phyloP scores from a whole-genome alignment of 73 alveolate species.

The Stentor roeselii region DNA sequence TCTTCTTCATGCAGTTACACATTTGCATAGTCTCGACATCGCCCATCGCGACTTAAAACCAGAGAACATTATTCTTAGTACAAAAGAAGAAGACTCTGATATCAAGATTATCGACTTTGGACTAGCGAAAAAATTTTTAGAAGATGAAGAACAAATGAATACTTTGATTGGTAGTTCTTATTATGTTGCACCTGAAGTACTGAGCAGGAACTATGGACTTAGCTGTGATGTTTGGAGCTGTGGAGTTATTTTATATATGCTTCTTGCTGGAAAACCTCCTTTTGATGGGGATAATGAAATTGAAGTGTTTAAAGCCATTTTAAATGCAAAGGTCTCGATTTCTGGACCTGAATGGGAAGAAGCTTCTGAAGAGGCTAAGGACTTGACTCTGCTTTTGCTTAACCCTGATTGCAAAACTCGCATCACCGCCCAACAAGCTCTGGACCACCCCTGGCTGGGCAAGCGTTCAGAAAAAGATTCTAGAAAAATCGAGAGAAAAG shows the following conservation, averaged over 20 bases:
- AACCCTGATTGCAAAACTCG: conserved; percentile 44
- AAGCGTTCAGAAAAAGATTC: neutral
- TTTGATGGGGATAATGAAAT: conserved; percentile 47
- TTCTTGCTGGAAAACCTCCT: conserved; percentile 63
- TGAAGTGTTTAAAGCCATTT: conserved; percentile 31
- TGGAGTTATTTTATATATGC: conserved; percentile 51
- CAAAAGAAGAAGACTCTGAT: conserved; percentile 1
- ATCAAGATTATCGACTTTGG: conserved; percentile 22
- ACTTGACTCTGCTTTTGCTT: too few relatives aligned
- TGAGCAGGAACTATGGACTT: conserved; percentile 43
- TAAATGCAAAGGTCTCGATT: conserved; percentile 27
- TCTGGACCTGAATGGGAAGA: conserved; percentile 51
- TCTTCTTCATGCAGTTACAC: conserved; percentile 27
- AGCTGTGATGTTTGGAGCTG: conserved; percentile 61
- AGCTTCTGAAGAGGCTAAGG: conserved; percentile 33
- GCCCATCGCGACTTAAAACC: conserved; percentile 19
- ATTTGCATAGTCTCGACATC: conserved; percentile 26
- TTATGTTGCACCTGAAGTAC: conserved; percentile 71
- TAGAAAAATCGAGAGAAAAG: neutral
- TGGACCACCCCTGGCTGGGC: conserved; percentile 37
- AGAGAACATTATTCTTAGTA: neutral
- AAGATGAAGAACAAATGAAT: neutral
- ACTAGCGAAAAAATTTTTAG: neutral
- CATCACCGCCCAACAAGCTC: conserved; percentile 33
- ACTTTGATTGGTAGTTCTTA: conserved; percentile 61